Evolutionary conservation across 164 flowering plant species (phyloP), one percentile per base, ranked within the genome.

Genomic region (Aristolochia californica): DNA sequence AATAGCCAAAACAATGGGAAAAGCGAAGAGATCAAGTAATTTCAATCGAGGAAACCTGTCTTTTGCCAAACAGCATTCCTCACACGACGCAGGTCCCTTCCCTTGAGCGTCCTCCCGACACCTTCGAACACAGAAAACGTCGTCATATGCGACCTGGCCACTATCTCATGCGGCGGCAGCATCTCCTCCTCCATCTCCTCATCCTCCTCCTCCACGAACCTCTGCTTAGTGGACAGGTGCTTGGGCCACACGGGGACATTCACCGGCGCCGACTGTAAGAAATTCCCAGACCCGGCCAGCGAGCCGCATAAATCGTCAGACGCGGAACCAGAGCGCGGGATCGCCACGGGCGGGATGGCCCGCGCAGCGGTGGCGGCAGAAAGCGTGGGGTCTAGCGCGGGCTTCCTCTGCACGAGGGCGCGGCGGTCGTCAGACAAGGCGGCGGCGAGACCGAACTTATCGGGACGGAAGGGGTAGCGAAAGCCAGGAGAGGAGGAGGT

Each of bases 141-240:
- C 38, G 60, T 60, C 47, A 56, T 57, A 34, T 72, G 79, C 18
- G 83, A 72, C 62, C 76, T 69, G 24, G 81, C 82, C 47, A 78
- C 81, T 17, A 78, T 78, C 74, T 77, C 81, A 59, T 81, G 85
- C 40, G 85, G 85, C 11, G 85, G 85, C 48, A 78, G 71, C 79
- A 78, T 72, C 63, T 71, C 72, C 44, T 62, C 77, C 16, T 67
- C 75, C 21, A 22, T 47, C 2, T 67, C 75, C 48, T 58, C n/a
- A n/a, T 63, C 73, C 13, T 62, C 77, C 48, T 65, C 68, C 11
- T 17, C 20, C 10, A 20, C 65, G 55, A 43, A 40, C 10, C 58
- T 48, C 12, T 26, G 44, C 54, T 44, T 47, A 13, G 13, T 58
- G 21, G 12, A 7, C 23, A 30, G 38, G 15, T 38, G 56, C 53